Conservation (phyloP, 768 basidiomycete species). For the Paxillus rubicundulus region DNA sequence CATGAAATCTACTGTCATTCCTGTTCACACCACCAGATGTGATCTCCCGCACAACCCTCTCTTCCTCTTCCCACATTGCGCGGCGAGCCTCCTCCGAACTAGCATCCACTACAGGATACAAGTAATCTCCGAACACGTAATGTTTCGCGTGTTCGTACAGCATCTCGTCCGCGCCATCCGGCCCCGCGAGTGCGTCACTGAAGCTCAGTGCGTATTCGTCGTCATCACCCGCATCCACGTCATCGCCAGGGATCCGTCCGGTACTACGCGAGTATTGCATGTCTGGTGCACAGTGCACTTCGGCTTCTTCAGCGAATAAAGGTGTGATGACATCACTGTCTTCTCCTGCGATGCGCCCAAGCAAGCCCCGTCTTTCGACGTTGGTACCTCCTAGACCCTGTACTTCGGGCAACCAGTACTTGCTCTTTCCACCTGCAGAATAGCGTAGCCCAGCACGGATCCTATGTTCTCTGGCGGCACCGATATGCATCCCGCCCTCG, state of each 20-base stretch:
- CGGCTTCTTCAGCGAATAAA: slow-evolving; percentile 60
- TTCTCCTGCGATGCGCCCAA: slow-evolving; percentile 24
- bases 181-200: slow-evolving; percentile 35
- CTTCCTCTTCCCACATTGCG: slow-evolving; percentile 31
- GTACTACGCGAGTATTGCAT: slow-evolving; percentile 34
- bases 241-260: slow-evolving; percentile 18
- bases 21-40: slow-evolving; percentile 7
- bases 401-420: slow-evolving; percentile 91
- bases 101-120: slow-evolving; percentile 87
- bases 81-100: slow-evolving; percentile 50
- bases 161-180: slow-evolving; percentile 69
- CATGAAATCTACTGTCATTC: neutral
- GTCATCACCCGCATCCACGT: slow-evolving; percentile 35
- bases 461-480: slow-evolving; percentile 77
- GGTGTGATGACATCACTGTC: slow-evolving; percentile 71
- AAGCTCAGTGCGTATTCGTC: slow-evolving; percentile 33
- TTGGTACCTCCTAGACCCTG: slow-evolving; percentile 39
- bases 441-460: slow-evolving; percentile 93
- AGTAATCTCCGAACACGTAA: slow-evolving; percentile 87
- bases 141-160: slow-evolving; percentile 73
- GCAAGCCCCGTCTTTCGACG: slow-evolving; percentile 38
- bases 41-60: slow-evolving; percentile 27
- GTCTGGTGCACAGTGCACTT: slow-evolving; percentile 64
- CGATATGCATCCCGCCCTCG: slow-evolving; percentile 90
- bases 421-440: slow-evolving; percentile 81